Evolutionary conservation across 2,329 filamentous ascomycete species (phyloP).

Genomic region (Cercospora berteroae): DNA sequence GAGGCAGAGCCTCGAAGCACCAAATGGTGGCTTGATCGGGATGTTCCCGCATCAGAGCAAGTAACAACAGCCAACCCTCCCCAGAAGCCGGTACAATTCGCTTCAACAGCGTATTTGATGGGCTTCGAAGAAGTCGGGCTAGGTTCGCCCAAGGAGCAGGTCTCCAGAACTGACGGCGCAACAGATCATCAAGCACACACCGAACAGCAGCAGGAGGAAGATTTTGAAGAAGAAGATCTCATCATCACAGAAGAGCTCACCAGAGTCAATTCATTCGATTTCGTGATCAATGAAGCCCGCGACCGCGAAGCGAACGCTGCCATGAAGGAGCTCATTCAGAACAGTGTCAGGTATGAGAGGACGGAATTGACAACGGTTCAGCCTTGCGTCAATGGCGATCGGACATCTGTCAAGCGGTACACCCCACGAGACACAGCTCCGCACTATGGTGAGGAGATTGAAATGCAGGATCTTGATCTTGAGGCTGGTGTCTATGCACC

Average conservation of each 20-base stretch:
- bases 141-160: not conserved
- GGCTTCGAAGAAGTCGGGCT: constrained; percentile 15
- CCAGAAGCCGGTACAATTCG: not conserved
- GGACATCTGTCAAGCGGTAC: not conserved
- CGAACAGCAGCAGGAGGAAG: not conserved
- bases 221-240: constrained; percentile 10
- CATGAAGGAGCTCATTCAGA: constrained; percentile 5
- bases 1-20: not conserved
- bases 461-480: not conserved
- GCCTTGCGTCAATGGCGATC: not conserved
- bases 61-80: not conserved
- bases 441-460: not conserved
- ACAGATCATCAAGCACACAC: not conserved
- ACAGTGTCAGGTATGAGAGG: not conserved
- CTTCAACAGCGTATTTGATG: constrained; percentile 3
- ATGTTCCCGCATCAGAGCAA: not conserved
- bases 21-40: not conserved
- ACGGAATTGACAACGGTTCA: not conserved
- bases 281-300: constrained; percentile 9
- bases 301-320: constrained; percentile 10
- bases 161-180: not conserved
- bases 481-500: not conserved
- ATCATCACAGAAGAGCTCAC: not conserved
- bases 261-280: constrained; percentile 17
- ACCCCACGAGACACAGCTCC: not conserved